Evolutionary conservation across 2,329 filamentous ascomycete genomes (phyloP).

Genomic region (Ophiosphaerella korrae): DNA sequence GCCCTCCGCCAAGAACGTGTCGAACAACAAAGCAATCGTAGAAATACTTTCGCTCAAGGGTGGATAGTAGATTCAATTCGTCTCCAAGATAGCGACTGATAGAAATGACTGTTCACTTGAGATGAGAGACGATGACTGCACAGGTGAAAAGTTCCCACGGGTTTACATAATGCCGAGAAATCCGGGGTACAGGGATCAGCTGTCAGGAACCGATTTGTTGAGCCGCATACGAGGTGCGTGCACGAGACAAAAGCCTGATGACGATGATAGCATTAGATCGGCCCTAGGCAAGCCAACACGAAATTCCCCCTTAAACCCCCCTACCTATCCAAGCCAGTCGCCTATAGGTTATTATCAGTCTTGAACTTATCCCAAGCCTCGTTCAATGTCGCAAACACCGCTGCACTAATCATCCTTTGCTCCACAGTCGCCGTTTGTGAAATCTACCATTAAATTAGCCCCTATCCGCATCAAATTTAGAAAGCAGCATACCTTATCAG

Average conservation of each 20-base stretch:
- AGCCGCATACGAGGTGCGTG: constrained; percentile 13
- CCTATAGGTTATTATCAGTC: constrained; percentile 57
- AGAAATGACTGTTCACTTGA: neutral
- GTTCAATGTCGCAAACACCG: constrained; percentile 68
- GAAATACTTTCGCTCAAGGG: too few relatives aligned
- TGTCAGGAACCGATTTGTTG: constrained; percentile 19
- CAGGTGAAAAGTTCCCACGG: constrained; percentile 21
- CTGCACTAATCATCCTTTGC: constrained; percentile 69
- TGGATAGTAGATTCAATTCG: too few relatives aligned
- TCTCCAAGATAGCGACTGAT: too few relatives aligned
- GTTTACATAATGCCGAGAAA: constrained; percentile 27
- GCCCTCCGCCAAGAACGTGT: too few relatives aligned
- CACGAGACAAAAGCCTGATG: constrained; percentile 1
- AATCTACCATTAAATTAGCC: constrained; percentile 50
- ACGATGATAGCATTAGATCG: too few relatives aligned
- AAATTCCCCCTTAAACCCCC: neutral
- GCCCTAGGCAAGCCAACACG: too few relatives aligned
- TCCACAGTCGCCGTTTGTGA: constrained; percentile 68
- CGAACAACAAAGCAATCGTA: too few relatives aligned
- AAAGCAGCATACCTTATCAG: constrained; percentile 78
- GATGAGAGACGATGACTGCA: constrained; percentile 17
- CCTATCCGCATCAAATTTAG: neutral
- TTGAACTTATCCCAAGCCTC: constrained; percentile 74
- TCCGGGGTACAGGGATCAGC: constrained; percentile 22
- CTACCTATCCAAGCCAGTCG: neutral